phyloP scores from a whole-genome alignment of 2,329 filamentous ascomycete genomes.

The Alternaria hordeiaustralica region DNA sequence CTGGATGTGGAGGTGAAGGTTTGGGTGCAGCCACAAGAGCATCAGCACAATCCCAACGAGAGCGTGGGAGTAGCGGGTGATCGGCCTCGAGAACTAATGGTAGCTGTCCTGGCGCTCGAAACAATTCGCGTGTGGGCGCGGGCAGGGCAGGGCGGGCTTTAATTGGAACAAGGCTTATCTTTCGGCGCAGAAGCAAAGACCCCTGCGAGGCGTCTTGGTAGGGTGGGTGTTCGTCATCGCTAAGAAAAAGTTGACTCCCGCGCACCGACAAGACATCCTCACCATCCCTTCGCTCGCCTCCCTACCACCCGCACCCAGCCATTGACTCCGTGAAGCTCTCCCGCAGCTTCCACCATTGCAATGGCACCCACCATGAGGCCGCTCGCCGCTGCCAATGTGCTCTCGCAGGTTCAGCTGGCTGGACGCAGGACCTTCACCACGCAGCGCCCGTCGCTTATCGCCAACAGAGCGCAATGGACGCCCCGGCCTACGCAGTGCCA shows the following conservation, averaged over 20 bases:
- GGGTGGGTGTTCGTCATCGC: slow-evolving; percentile 29
- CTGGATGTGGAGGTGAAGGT: background rate
- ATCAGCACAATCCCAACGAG: background rate
- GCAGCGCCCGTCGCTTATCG: slow-evolving; percentile 42
- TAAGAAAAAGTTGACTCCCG: slow-evolving; percentile 37
- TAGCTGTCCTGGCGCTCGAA: slow-evolving; percentile 1
- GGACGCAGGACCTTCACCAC: slow-evolving; percentile 46
- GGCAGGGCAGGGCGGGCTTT: slow-evolving; percentile 16
- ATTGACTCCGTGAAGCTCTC: slow-evolving; percentile 16
- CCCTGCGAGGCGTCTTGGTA: slow-evolving; percentile 13
- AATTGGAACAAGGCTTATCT: slow-evolving; percentile 26
- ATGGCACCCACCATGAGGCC: slow-evolving; percentile 49
- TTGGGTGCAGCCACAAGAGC: background rate
- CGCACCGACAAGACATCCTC: slow-evolving; percentile 11
- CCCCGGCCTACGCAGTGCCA: slow-evolving; percentile 42
- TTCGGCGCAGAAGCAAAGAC: slow-evolving; percentile 12
- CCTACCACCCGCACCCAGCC: slow-evolving; percentile 9
- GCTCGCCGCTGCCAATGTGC: slow-evolving; percentile 37
- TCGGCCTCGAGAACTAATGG: slow-evolving; percentile 1
- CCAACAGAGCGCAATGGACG: slow-evolving; percentile 44
- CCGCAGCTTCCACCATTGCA: slow-evolving; percentile 20
- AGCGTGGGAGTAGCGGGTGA: slow-evolving; percentile 8
- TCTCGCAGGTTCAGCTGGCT: slow-evolving; percentile 43
- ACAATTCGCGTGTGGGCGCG: slow-evolving; percentile 12
- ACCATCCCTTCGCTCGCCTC: slow-evolving; percentile 17